Percentiles rank a stretch among this genome's conserved stretches.
Conservation (phyloP, 1,284 basidiomycete species). For the Cutaneotrichosporon dermatis region DNA sequence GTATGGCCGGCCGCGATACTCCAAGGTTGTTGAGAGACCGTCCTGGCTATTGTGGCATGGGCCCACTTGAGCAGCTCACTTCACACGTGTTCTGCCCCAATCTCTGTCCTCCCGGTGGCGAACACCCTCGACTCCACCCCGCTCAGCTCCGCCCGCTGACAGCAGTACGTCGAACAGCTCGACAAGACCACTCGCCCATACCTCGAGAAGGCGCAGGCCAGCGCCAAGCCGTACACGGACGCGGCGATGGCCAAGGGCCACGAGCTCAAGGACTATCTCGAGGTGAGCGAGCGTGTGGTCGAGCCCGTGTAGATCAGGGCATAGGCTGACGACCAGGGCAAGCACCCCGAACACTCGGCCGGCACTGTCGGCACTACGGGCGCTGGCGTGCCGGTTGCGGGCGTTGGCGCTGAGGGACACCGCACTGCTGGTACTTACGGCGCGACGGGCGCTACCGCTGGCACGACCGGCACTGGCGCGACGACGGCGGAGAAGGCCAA, state of each 20-base stretch:
- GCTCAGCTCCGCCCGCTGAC: neutral
- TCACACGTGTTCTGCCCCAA: too few species aligned
- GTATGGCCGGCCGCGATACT: too few species aligned
- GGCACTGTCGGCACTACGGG: neutral
- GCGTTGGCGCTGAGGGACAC: too few species aligned
- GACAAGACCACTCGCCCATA: slow-evolving; percentile 20
- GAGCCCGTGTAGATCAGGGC: neutral
- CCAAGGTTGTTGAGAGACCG: neutral
- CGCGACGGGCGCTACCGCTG: neutral
- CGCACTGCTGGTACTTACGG: neutral
- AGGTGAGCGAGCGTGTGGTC: slow-evolving; percentile 23
- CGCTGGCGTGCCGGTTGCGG: neutral
- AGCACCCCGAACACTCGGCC: neutral
- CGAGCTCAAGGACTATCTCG: slow-evolving; percentile 38
- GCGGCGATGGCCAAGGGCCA: slow-evolving; percentile 40
- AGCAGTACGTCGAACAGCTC: slow-evolving; percentile 29
- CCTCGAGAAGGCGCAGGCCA: slow-evolving; percentile 29
- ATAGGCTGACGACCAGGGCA: neutral
- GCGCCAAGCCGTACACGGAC: slow-evolving; percentile 38
- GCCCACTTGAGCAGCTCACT: too few species aligned
- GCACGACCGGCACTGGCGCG: neutral
- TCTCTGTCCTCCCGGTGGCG: too few species aligned
- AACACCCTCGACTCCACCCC: too few species aligned
- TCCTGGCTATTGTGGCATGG: neutral
- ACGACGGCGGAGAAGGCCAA: slow-evolving; percentile 23